A percentile compares a stretch with the other conserved stretches of the same genome.
Conservation (phyloP, 31 red algal genomes). For the Odonthalia washingtoniensis region DNA sequence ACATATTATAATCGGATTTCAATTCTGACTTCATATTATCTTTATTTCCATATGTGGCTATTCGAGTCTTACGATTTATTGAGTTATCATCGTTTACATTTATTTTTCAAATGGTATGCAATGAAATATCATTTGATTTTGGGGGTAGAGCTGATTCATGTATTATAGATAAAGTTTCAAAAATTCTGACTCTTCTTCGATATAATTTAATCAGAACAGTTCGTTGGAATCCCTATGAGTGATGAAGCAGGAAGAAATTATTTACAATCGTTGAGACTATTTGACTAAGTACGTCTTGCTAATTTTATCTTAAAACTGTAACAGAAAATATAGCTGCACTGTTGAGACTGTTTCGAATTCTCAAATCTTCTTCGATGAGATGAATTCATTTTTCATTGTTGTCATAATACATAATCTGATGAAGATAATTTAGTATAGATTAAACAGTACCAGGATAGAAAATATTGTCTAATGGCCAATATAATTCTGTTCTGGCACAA, state of each 20-base stretch:
- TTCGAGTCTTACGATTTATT: neutral
- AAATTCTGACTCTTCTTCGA: neutral
- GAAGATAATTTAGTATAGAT: neutral
- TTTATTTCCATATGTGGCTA: conserved; percentile 22
- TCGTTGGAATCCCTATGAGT: neutral
- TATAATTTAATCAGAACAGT: neutral
- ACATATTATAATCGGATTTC: neutral
- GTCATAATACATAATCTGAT: neutral
- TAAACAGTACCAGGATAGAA: neutral
- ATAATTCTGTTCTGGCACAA: neutral
- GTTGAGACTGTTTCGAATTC: neutral
- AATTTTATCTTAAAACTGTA: neutral
- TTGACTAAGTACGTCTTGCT: neutral
- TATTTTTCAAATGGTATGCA: conserved; percentile 19
- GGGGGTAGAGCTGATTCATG: neutral
- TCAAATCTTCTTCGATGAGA: neutral
- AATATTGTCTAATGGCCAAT: neutral
- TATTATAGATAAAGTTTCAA: neutral
- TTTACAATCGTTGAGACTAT: neutral
- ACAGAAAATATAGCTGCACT: neutral
- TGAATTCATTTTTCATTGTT: neutral
- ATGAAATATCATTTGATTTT: conserved; percentile 31
- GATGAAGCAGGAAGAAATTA: neutral
- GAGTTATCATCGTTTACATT: neutral
- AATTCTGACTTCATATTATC: neutral